These are phyloP conservation scores for Starmera quercuum DNA, from an alignment of 805 yeast genomes.

Conservation along the genomic window DNA sequence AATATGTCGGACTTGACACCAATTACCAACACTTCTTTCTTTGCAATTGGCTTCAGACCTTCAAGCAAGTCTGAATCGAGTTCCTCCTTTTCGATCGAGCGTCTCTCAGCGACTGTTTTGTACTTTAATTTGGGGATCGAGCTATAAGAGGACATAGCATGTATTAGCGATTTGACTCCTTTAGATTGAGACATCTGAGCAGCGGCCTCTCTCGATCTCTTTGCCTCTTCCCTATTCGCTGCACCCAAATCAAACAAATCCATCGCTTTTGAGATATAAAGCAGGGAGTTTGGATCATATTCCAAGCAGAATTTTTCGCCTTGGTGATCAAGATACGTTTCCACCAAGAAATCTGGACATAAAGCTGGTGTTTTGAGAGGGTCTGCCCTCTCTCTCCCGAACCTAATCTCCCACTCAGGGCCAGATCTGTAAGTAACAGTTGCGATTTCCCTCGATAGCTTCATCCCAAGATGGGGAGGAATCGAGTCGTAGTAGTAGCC, in stretches of 20 bases:
- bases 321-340: conserved; percentile 88
- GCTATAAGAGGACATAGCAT: conserved; percentile 7
- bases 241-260: conserved; percentile 79
- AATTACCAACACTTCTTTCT: conserved; percentile 64
- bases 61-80: conserved; percentile 50
- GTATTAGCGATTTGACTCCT: conserved; percentile 13
- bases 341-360: conserved; percentile 89
- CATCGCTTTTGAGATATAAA: conserved; percentile 90
- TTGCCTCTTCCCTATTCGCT: conserved; percentile 37
- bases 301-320: conserved; percentile 91
- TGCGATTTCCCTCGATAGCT: conserved; percentile 87
- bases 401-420: conserved; percentile 93
- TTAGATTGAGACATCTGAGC: conserved; percentile 23
- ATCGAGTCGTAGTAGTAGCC: conserved; percentile 75
- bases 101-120: conserved; percentile 47
- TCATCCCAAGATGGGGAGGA: conserved; percentile 95
- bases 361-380: conserved; percentile 74
- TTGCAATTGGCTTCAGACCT: conserved; percentile 58
- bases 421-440: conserved; percentile 93
- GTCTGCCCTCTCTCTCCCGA: conserved; percentile 82
- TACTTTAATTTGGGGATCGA: conserved; percentile 12
- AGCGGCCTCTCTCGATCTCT: conserved; percentile 30
- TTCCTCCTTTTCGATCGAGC: conserved; percentile 43
- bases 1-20: conserved; percentile 92
- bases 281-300: conserved; percentile 83